A percentile compares a stretch with the other conserved stretches of the same genome.
These are phyloP conservation scores for Sequoia sempervirens DNA, from an alignment of 75 land plant species.

Conservation along the genomic window DNA sequence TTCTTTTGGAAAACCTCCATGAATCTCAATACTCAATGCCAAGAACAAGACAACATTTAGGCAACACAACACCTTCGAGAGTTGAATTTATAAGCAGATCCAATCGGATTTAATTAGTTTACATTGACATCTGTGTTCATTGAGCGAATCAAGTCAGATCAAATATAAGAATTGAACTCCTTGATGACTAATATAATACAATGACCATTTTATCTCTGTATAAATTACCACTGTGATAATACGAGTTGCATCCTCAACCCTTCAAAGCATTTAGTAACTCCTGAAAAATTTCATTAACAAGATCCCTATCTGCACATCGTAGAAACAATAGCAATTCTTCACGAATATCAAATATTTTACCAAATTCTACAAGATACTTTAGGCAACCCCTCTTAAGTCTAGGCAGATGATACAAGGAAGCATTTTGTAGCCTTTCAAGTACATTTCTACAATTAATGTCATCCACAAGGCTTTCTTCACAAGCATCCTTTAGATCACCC, in stretches of 20 bases:
- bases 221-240: background rate
- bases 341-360: slow-evolving; percentile 68
- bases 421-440: slow-evolving; percentile 73
- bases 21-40: background rate
- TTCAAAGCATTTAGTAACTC: slow-evolving; percentile 66
- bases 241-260: slow-evolving; percentile 32
- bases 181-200: background rate
- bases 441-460: slow-evolving; percentile 77
- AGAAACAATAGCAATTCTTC: slow-evolving; percentile 60
- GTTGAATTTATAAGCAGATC: background rate
- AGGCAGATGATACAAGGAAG: slow-evolving; percentile 53
- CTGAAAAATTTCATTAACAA: slow-evolving; percentile 67
- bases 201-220: background rate
- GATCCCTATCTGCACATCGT: slow-evolving; percentile 61
- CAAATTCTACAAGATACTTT: slow-evolving; percentile 75
- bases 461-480: slow-evolving; percentile 77
- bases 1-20: background rate
- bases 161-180: background rate
- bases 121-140: background rate
- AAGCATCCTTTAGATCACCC: slow-evolving; percentile 64
- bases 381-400: slow-evolving; percentile 63
- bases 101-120: background rate
- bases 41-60: background rate
- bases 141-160: background rate
- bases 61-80: background rate